phyloP scores from a whole-genome alignment of 2,329 filamentous ascomycete species.

The Diaporthe vexans region DNA sequence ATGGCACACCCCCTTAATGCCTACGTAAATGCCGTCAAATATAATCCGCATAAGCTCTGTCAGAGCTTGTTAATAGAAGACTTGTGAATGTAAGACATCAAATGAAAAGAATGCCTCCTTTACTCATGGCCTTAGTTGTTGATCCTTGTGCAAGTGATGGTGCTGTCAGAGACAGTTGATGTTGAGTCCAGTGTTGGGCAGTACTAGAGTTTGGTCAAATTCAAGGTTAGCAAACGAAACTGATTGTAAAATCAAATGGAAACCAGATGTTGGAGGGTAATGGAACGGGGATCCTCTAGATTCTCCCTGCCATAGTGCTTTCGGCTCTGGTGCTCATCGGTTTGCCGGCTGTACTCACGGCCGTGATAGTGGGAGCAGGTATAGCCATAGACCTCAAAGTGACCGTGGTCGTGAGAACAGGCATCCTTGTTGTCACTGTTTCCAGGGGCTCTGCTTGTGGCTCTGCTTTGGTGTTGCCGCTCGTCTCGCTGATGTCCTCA shows the following conservation, averaged over 20 bases:
- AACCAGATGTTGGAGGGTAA: too few relatives aligned
- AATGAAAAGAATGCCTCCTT: neutral
- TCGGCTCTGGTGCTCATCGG: neutral
- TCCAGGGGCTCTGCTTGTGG: neutral
- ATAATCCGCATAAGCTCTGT: too few relatives aligned
- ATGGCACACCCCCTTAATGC: neutral
- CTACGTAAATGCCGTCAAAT: neutral
- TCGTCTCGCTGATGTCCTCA: neutral
- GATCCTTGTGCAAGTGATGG: constrained; percentile 13
- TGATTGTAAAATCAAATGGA: too few relatives aligned
- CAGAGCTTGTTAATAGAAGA: too few relatives aligned
- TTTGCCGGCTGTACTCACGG: constrained; percentile 11
- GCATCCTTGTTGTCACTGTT: constrained; percentile 16
- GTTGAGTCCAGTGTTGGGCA: neutral
- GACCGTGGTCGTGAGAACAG: constrained; percentile 1
- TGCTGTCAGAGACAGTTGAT: neutral
- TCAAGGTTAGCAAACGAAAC: neutral
- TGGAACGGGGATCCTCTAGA: too few relatives aligned
- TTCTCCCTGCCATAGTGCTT: neutral
- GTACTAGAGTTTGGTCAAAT: neutral
- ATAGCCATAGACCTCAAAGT: neutral
- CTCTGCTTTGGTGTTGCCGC: neutral
- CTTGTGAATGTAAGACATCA: neutral
- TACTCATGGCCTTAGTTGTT: neutral
- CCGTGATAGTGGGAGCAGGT: neutral